Conservation (phyloP, 176 grass and related monocot genomes). For the Poa annua region DNA sequence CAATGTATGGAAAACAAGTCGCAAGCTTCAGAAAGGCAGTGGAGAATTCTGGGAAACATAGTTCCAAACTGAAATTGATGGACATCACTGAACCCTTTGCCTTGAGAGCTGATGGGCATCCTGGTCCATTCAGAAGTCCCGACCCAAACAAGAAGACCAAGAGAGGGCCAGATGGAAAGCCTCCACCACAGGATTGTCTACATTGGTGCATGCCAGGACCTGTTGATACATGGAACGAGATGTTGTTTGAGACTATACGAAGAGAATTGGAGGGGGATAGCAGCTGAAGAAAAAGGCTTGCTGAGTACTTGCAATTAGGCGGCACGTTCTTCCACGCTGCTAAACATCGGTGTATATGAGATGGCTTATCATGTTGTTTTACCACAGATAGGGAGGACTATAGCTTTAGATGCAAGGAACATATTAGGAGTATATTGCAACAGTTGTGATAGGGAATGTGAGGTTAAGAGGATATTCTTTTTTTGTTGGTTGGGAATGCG, state of each 20-base stretch:
- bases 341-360: slow-evolving; percentile 1
- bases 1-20: slow-evolving; percentile 78
- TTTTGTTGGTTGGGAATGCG: neutral
- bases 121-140: slow-evolving; percentile 81
- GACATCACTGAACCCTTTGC: slow-evolving; percentile 79
- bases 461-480: neutral
- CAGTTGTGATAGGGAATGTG: neutral
- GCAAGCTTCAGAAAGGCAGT: slow-evolving; percentile 63
- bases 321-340: neutral
- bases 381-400: slow-evolving; percentile 33
- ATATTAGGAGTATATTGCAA: neutral
- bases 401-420: slow-evolving; percentile 29
- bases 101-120: slow-evolving; percentile 87
- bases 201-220: slow-evolving; percentile 99
- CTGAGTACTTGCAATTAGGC: neutral
- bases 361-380: slow-evolving; percentile 28
- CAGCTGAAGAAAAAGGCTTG: slow-evolving; percentile 43
- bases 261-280: slow-evolving; percentile 56
- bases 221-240: slow-evolving; percentile 91
- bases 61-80: slow-evolving; percentile 80
- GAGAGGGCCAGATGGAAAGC: slow-evolving; percentile 80
- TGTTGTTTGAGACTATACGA: slow-evolving; percentile 78
- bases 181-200: slow-evolving; percentile 91
- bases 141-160: slow-evolving; percentile 94
- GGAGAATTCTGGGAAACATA: slow-evolving; percentile 50